Percentiles rank a stretch among this genome's conserved stretches.
Evolutionary conservation across 2,329 filamentous ascomycete species (phyloP).

Genomic region (Sporothrix humicola): DNA sequence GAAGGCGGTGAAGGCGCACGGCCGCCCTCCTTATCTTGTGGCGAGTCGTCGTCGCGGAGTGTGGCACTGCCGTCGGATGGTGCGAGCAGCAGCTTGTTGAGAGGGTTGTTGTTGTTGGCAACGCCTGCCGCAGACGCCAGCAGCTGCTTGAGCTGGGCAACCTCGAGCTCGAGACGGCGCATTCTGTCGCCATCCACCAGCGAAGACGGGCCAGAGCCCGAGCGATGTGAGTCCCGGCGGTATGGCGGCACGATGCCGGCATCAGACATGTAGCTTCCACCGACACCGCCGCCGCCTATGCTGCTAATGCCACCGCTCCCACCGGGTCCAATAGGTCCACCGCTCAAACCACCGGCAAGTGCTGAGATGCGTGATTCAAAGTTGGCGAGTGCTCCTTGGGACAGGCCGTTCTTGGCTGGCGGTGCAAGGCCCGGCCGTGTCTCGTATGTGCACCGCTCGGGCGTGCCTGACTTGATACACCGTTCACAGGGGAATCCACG

Average conservation of each 20-base stretch:
- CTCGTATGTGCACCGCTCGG: slow-evolving; percentile 65
- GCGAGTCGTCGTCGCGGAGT: slow-evolving; percentile 39
- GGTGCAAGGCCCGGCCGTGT: slow-evolving; percentile 51
- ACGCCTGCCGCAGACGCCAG: slow-evolving; percentile 43
- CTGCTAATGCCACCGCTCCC: slow-evolving; percentile 44
- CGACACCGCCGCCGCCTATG: slow-evolving; percentile 25
- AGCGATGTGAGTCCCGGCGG: slow-evolving; percentile 46
- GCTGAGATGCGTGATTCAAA: slow-evolving; percentile 51
- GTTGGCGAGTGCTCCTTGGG: slow-evolving; percentile 51
- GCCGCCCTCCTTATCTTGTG: slow-evolving; percentile 38
- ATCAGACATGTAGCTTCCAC: slow-evolving; percentile 36
- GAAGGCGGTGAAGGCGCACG: slow-evolving; percentile 37
- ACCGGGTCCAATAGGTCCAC: background rate
- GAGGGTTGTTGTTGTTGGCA: slow-evolving; percentile 4
- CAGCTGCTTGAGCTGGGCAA: slow-evolving; percentile 61
- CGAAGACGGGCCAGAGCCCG: slow-evolving; percentile 23
- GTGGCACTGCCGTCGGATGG: slow-evolving; percentile 41
- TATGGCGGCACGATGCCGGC: slow-evolving; percentile 43
- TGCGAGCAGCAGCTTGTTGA: slow-evolving; percentile 30
- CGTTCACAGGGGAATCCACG: slow-evolving; percentile 66
- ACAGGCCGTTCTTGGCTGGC: slow-evolving; percentile 55
- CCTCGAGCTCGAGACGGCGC: slow-evolving; percentile 63
- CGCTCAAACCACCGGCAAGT: slow-evolving; percentile 47
- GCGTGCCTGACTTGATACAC: slow-evolving; percentile 66
- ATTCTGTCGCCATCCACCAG: slow-evolving; percentile 60